These are phyloP conservation scores for Planoprotostelium fungivorum DNA, from an alignment of 78 protist species.

Conservation along the genomic window DNA sequence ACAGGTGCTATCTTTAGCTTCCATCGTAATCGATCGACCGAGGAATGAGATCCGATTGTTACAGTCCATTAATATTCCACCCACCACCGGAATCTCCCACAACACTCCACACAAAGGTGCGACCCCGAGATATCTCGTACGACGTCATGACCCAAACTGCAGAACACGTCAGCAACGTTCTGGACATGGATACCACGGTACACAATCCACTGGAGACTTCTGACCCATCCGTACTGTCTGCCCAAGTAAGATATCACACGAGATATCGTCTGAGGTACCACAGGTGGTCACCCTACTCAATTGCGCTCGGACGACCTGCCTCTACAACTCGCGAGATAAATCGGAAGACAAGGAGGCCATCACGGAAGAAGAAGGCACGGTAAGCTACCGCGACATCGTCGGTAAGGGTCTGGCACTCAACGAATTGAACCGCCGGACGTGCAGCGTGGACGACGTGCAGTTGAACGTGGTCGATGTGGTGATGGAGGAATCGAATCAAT, in stretches of 20 bases:
- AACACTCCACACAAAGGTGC: too few species aligned
- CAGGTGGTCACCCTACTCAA: background rate
- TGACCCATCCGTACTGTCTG: background rate
- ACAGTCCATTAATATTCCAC: too few species aligned
- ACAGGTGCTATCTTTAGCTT: background rate
- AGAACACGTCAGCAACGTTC: background rate
- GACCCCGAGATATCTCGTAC: too few species aligned
- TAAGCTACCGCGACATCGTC: background rate
- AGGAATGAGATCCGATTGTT: background rate
- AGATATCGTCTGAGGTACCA: background rate
- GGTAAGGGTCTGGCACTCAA: background rate
- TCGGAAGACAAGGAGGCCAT: background rate
- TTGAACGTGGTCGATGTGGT: background rate
- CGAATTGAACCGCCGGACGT: background rate
- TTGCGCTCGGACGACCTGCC: background rate
- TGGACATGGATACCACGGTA: background rate
- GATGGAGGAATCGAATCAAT: background rate
- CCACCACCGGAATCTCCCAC: too few species aligned
- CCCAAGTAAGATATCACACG: background rate
- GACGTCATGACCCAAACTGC: too few species aligned
- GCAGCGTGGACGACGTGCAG: background rate
- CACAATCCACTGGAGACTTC: background rate
- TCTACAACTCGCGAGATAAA: background rate
- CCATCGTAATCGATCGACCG: background rate
- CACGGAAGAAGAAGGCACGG: background rate